Conservation (phyloP, 2,329 filamentous ascomycete genomes). For the Fusarium sambucinum region DNA sequence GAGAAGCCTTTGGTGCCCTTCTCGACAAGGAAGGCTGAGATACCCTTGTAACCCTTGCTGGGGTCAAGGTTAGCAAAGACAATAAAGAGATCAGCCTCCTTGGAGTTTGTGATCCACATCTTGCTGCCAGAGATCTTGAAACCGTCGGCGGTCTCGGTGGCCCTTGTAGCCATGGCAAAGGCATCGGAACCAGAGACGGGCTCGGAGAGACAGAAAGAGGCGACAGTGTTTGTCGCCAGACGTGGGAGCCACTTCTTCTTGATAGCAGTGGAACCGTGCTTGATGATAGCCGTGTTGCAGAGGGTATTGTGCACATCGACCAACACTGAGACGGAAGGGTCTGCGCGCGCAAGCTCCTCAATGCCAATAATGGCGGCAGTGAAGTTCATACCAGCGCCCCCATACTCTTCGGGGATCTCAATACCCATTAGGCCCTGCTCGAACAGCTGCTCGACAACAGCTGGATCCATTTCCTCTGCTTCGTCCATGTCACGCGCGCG, state of each 20-base stretch:
- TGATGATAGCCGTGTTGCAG: constrained; percentile 92
- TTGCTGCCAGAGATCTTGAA: constrained; percentile 92
- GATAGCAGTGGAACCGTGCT: constrained; percentile 80
- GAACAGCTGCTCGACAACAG: constrained; percentile 90
- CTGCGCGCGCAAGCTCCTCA: constrained; percentile 93
- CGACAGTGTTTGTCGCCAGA: constrained; percentile 89
- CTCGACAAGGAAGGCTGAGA: constrained; percentile 95
- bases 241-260: constrained; percentile 92
- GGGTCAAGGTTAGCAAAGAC: constrained; percentile 97
- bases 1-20: constrained; percentile 90
- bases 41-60: constrained; percentile 94
- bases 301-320: constrained; percentile 98
- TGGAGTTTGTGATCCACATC: constrained; percentile 99
- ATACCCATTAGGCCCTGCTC: constrained; percentile 98
- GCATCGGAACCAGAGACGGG: constrained; percentile 94
- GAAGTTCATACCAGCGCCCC: constrained; percentile 98
- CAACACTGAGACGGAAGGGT: constrained; percentile 94
- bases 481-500: constrained; percentile 98
- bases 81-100: constrained; percentile 95
- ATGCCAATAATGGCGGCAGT: constrained; percentile 96
- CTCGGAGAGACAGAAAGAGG: constrained; percentile 93
- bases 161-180: constrained; percentile 93
- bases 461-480: constrained; percentile 90
- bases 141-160: constrained; percentile 82
- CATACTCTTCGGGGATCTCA: constrained; percentile 97